A percentile compares a stretch with the other conserved stretches of the same genome.
phyloP scores from a whole-genome alignment of 352 stramenopile genomes.

The Phytophthora sansomeana region DNA sequence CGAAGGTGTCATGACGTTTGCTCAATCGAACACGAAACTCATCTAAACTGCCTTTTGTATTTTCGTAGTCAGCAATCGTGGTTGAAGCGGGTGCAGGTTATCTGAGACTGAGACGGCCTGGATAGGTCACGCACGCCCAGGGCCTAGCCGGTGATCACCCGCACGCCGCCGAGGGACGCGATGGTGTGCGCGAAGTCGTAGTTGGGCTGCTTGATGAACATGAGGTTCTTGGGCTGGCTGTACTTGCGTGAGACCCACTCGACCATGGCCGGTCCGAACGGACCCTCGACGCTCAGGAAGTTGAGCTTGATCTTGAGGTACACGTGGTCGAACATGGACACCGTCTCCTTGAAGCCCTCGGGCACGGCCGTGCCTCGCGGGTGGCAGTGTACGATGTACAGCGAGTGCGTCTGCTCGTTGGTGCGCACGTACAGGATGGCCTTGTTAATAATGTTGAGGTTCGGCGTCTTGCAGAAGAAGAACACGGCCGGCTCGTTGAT shows the following conservation, averaged over 20 bases:
- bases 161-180: slow-evolving; percentile 90
- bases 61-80: slow-evolving; percentile 1
- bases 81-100: slow-evolving; percentile 14
- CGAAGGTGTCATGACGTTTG: not conserved
- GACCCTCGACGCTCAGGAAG: slow-evolving; percentile 89
- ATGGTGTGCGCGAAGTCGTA: slow-evolving; percentile 94
- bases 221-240: slow-evolving; percentile 94
- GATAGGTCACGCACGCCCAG: not conserved
- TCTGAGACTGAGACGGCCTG: slow-evolving; percentile 16
- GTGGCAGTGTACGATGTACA: slow-evolving; percentile 94
- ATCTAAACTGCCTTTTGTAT: slow-evolving; percentile 3
- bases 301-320: slow-evolving; percentile 97
- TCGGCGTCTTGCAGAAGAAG: slow-evolving; percentile 94
- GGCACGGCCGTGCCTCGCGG: slow-evolving; percentile 60
- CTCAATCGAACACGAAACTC: not conserved
- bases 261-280: slow-evolving; percentile 90
- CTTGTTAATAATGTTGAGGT: slow-evolving; percentile 96
- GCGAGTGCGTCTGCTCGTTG: slow-evolving; percentile 93
- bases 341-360: slow-evolving; percentile 85
- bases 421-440: slow-evolving; percentile 95
- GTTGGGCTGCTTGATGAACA: slow-evolving; percentile 97
- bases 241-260: slow-evolving; percentile 93
- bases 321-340: slow-evolving; percentile 93
- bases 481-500: slow-evolving; percentile 94
- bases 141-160: slow-evolving; percentile 90